A percentile compares a stretch with the other conserved stretches of the same genome.
phyloP scores from a whole-genome alignment of 768 basidiomycete species.

The Grammothele lineata region DNA sequence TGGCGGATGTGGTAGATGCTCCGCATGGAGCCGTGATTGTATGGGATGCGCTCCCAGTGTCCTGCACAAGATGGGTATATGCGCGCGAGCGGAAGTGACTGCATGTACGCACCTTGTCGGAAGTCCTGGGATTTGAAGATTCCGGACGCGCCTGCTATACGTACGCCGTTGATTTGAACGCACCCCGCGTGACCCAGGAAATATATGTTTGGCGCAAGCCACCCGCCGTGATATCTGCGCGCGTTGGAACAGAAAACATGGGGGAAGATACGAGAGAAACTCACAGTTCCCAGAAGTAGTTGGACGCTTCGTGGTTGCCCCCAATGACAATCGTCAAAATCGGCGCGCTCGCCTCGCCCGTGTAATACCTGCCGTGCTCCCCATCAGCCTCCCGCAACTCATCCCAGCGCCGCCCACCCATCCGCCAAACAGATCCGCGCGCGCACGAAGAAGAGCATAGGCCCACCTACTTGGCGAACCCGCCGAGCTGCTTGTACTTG shows the following conservation, averaged over 20 bases:
- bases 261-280: constrained; percentile 24
- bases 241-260: constrained; percentile 7
- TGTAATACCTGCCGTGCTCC: constrained; percentile 66
- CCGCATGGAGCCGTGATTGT: constrained; percentile 62
- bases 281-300: constrained; percentile 94
- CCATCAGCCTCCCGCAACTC: neutral
- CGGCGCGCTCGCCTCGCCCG: constrained; percentile 76
- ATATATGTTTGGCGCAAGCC: constrained; percentile 96
- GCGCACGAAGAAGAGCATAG: neutral
- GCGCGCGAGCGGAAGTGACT: neutral
- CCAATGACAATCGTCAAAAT: constrained; percentile 92
- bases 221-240: constrained; percentile 87
- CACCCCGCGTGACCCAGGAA: constrained; percentile 92
- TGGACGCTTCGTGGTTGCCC: constrained; percentile 96
- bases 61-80: constrained; percentile 40
- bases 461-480: constrained; percentile 69
- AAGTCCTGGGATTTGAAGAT: constrained; percentile 85
- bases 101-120: constrained; percentile 42
- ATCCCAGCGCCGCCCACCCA: too few species aligned
- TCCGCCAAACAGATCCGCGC: too few species aligned
- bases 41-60: constrained; percentile 80
- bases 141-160: constrained; percentile 89
- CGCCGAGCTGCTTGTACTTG: constrained; percentile 82
- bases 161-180: constrained; percentile 79
- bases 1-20: constrained; percentile 91